phyloP scores from a whole-genome alignment of 2,329 filamentous ascomycete species.

The Penicillium sp. region DNA sequence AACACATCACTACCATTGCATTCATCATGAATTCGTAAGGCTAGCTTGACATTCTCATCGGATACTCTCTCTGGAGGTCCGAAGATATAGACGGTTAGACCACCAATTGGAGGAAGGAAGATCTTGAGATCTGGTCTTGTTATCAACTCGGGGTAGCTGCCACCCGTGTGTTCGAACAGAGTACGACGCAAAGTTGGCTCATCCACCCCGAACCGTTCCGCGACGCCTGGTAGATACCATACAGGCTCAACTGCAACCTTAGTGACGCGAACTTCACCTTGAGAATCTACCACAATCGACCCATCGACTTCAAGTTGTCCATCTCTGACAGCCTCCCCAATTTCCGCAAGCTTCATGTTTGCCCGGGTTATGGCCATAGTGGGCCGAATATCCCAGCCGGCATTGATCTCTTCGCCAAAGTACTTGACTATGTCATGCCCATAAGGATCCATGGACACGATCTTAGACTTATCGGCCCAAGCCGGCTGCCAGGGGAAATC shows the following conservation, averaged over 20 bases:
- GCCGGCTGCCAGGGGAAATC: conserved; percentile 86
- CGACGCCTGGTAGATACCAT: conserved; percentile 85
- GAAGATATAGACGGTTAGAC: conserved; percentile 95
- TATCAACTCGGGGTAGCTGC: conserved; percentile 95
- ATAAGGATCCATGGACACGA: conserved; percentile 95
- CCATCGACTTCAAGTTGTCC: conserved; percentile 81
- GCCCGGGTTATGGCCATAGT: conserved; percentile 92
- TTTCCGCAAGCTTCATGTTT: conserved; percentile 95
- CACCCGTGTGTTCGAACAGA: conserved; percentile 93
- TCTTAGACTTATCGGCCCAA: conserved; percentile 90
- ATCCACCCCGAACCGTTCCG: conserved; percentile 89
- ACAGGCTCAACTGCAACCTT: conserved; percentile 97
- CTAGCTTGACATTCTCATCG: conserved; percentile 78
- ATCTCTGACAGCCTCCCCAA: conserved; percentile 82
- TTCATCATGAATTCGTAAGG: conserved; percentile 83
- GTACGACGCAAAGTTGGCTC: conserved; percentile 85
- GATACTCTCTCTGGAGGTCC: conserved; percentile 94
- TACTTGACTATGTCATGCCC: conserved; percentile 86
- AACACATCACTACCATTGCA: conserved; percentile 99
- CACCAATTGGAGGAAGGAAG: conserved; percentile 93
- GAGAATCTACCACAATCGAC: conserved; percentile 85
- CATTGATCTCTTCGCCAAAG: conserved; percentile 74
- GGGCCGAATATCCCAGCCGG: conserved; percentile 75
- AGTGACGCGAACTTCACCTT: conserved; percentile 87
- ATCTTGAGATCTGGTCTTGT: conserved; percentile 93